Evolutionary conservation across 2,329 filamentous ascomycete species (phyloP), one percentile per base, ranked within the genome.

Genomic region (Coniochaeta pulveracea): DNA sequence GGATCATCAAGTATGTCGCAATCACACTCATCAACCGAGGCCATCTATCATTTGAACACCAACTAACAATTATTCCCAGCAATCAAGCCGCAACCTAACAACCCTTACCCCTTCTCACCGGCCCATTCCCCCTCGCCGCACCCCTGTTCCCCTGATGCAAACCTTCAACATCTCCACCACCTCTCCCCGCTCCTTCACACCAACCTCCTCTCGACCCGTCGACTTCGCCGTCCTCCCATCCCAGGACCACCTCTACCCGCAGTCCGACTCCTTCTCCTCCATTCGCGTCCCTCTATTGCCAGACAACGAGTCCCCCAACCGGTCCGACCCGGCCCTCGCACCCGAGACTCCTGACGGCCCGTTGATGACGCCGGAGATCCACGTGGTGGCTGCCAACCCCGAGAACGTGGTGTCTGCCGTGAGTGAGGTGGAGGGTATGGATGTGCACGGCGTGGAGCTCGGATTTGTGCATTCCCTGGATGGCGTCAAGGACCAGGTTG

Each of bases 261-360:
- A 49, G 34, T 32, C 42, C 16, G 48, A 56, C 39, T 44, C 53
- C 10, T 56, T 59, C 45, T 44, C 48, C 25, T 49, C 57, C 39
- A 58, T 72, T 32, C 71, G 69, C 41, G 65, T 78, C 21, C 74
- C 74, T 19, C 59, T 78, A 5, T 60, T 77, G 8, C 72, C 73
- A 10, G 73, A 77, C 54, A 73, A 69, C 58, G 71, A 65, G 52
- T 48, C 50, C 26, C 54, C 59, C 6, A 48, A 51, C 6, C 48
- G 59, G 18, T 47, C 50, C 29, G 50, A 54, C 8, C 56, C 64
- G 34, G n/a, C 60, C 66, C 41, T 49, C 47, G 1, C 55, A 8
- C 16, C 63, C 22, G 63, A 70, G 42, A 49, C 55, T 10, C 34
- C 47, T 10, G 62, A 69, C 37, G 53, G 50, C 4, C 57, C 64